Conservation (phyloP, 2,329 filamentous ascomycete genomes). For the Dactylellina haptotyla region DNA sequence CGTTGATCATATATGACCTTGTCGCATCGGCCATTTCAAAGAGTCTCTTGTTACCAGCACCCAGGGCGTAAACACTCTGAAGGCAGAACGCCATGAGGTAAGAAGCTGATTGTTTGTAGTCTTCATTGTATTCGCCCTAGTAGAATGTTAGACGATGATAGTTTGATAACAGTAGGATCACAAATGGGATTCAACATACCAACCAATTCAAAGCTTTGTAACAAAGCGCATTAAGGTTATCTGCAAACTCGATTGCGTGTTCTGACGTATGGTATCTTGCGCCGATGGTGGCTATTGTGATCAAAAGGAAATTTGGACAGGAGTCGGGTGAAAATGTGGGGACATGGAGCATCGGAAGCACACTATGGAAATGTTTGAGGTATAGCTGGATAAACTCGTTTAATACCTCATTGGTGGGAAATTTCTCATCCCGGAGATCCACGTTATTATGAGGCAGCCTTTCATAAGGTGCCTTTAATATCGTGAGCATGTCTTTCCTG, state of each 20-base stretch:
- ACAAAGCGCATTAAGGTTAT: constrained; percentile 58
- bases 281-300: constrained; percentile 58
- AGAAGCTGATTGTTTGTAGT: constrained; percentile 57
- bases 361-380: constrained; percentile 60
- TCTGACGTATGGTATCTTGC: constrained; percentile 58
- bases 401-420: constrained; percentile 58
- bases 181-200: constrained; percentile 48
- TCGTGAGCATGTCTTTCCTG: constrained; percentile 56
- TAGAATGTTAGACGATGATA: background rate
- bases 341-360: constrained; percentile 59
- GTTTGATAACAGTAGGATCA: background rate
- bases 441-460: constrained; percentile 56
- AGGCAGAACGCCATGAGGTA: constrained; percentile 58
- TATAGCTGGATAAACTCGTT: constrained; percentile 60
- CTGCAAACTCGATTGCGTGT: constrained; percentile 57
- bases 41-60: constrained; percentile 57
- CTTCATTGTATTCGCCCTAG: constrained; percentile 57
- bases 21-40: constrained; percentile 58
- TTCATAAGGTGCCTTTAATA: constrained; percentile 57
- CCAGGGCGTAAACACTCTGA: constrained; percentile 57
- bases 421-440: constrained; percentile 56
- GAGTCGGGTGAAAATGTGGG: constrained; percentile 57
- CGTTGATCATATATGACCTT: constrained; percentile 57
- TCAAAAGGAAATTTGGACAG: constrained; percentile 57
- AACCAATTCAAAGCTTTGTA: constrained; percentile 57